phyloP scores from a whole-genome alignment of 148 eudicot species.

The Heliamphora exappendiculata region DNA sequence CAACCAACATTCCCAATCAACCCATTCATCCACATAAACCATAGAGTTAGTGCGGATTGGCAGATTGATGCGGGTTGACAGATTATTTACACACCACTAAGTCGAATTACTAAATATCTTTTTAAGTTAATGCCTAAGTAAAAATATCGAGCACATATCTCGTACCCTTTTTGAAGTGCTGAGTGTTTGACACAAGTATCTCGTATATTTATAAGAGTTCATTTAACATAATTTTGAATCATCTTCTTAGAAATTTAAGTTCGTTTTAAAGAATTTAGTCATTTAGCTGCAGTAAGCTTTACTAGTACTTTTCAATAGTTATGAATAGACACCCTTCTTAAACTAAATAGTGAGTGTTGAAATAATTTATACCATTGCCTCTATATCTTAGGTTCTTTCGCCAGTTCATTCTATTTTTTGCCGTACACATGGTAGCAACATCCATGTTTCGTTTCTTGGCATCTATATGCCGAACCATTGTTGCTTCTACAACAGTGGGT shows the following conservation, averaged over 20 bases:
- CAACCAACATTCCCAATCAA: no score
- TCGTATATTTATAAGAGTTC: no score
- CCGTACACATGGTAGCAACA: conserved; percentile 49
- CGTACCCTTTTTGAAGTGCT: no score
- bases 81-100: no score
- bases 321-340: not conserved
- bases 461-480: conserved; percentile 48
- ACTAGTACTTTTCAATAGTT: not conserved
- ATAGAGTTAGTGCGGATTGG: no score
- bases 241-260: not conserved
- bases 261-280: not conserved
- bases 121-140: no score
- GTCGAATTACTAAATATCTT: no score
- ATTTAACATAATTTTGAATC: not conserved
- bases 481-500: conserved; percentile 38
- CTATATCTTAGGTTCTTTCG: conserved; percentile 49
- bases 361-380: not conserved
- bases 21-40: no score
- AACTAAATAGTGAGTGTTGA: not conserved
- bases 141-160: no score
- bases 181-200: no score
- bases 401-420: conserved; percentile 45
- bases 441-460: conserved; percentile 73
- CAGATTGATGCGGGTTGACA: no score
- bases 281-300: not conserved